These are phyloP conservation scores for Fusarium tuaranense DNA, from an alignment of 2,329 filamentous ascomycete genomes.

Conservation along the genomic window DNA sequence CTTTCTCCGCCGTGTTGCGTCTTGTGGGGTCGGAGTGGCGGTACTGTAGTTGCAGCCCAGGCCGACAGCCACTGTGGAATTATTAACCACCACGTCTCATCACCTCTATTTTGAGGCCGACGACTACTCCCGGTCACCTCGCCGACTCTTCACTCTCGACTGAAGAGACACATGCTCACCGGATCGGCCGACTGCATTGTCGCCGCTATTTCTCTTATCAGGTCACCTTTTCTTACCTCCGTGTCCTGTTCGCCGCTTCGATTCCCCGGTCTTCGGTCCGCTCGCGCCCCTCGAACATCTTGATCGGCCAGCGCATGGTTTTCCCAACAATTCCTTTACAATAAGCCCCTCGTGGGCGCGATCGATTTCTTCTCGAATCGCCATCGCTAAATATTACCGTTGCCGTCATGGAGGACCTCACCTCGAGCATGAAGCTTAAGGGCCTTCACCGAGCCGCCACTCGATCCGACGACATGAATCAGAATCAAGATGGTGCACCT, in stretches of 20 bases:
- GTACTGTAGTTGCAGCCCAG: slow-evolving; percentile 31
- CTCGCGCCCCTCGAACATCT: slow-evolving; percentile 24
- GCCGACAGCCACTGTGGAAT: slow-evolving; percentile 24
- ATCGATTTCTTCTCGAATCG: slow-evolving; percentile 36
- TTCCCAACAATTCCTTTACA: slow-evolving; percentile 15
- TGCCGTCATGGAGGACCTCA: slow-evolving; percentile 43
- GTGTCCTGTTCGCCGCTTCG: slow-evolving; percentile 3
- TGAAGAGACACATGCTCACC: background rate
- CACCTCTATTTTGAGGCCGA: slow-evolving; percentile 19
- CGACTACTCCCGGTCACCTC: slow-evolving; percentile 4
- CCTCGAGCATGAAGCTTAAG: slow-evolving; percentile 37
- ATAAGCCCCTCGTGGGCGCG: slow-evolving; percentile 48
- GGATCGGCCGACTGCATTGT: background rate
- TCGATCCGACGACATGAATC: slow-evolving; percentile 42
- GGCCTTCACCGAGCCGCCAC: slow-evolving; percentile 41
- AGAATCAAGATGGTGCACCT: slow-evolving; percentile 53
- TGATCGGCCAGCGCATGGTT: slow-evolving; percentile 38
- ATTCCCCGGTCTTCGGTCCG: slow-evolving; percentile 4
- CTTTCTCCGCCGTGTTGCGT: slow-evolving; percentile 1
- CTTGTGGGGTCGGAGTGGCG: slow-evolving; percentile 35
- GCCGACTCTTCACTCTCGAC: background rate
- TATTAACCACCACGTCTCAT: slow-evolving; percentile 44
- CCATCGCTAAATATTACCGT: slow-evolving; percentile 22
- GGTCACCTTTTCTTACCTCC: background rate
- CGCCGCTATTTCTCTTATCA: too few species aligned